Evolutionary conservation across 192 early-diverging fungal species (phyloP), one percentile per base, ranked within the genome.

Genomic region (Entomortierella parvispora): DNA sequence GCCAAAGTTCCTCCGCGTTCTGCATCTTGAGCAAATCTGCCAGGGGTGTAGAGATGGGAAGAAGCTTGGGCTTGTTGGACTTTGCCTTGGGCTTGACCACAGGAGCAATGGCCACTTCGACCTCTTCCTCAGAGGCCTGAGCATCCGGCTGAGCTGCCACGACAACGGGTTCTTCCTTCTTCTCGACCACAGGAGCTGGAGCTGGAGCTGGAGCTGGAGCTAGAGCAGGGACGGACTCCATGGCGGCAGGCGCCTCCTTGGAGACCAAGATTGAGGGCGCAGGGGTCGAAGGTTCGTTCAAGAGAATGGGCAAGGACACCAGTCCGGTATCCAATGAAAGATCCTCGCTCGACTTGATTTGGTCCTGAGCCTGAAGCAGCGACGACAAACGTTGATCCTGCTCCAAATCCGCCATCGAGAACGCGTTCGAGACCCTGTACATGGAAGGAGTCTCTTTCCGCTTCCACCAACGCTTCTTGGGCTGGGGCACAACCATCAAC

Each of bases 381-480:
- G 65, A 33, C 4, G 51, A 64, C 9, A 77, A 23, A 17, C 53
- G 65, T 1, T 32, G 64, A 44, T 68, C 60, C 8, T 68, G 65
- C 15, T 77, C 74, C 48, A 77, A 48, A 62, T 77, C 74, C 1
- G 65, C 61, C 37, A 54, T 68, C 15, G 74, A 77, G 5, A 63
- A 52, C 15, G 74, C 44, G 26, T 61, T 68, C 6, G 74, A 68
- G 4, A 58, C 56, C 2, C 66, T 65, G 52, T 77, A 77, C 6
- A 77, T 50, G 0, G 74, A 68, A 2, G 45, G 23, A 1, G 66
- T 64, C 1, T 68, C 74, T 43, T 60, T 77, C 33, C 61, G 74
- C 42, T 68, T 65, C 74, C 74, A 77, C 74, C 74, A 77, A 7
- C 61, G 65, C 49, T 77, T 77, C 47, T 54, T 77, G 54, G 23